Percentiles rank a stretch among this genome's conserved stretches.
phyloP scores from a whole-genome alignment of 2,329 filamentous ascomycete species.

The Cladophialophora bantiana region DNA sequence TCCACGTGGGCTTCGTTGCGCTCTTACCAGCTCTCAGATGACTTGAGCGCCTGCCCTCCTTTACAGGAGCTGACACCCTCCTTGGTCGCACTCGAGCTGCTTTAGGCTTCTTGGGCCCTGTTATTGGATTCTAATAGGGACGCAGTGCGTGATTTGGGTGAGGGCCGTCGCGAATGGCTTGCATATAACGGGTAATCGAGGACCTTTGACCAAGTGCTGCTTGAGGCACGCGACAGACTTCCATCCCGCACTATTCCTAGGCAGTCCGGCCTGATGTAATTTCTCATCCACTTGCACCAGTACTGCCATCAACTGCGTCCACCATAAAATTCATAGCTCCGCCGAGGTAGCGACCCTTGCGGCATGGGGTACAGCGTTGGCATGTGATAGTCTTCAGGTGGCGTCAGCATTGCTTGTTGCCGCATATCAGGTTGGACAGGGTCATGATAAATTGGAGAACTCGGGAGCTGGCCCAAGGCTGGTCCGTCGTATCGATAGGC shows the following conservation, averaged over 20 bases:
- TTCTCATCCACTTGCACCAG: background rate
- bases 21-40: conserved; percentile 19
- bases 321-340: conserved; percentile 39
- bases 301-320: conserved; percentile 17
- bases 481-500: conserved; percentile 22
- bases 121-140: conserved; percentile 1
- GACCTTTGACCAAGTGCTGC: background rate
- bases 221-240: conserved; percentile 25
- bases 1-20: conserved; percentile 26
- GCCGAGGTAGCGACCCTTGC: conserved; percentile 35
- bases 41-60: conserved; percentile 17
- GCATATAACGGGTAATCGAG: conserved; percentile 2
- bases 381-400: conserved; percentile 31
- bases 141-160: background rate
- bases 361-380: conserved; percentile 29
- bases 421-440: conserved; percentile 10
- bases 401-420: conserved; percentile 30
- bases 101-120: conserved; percentile 5
- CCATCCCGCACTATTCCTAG: conserved; percentile 11
- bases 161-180: background rate
- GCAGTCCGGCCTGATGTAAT: background rate
- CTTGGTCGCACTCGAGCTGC: conserved; percentile 4
- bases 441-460: conserved; percentile 31
- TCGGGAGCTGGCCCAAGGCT: conserved; percentile 27
- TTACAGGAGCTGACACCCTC: conserved; percentile 22